Conservation (phyloP, 208 protist species). For the Crithidia acanthocephali region DNA sequence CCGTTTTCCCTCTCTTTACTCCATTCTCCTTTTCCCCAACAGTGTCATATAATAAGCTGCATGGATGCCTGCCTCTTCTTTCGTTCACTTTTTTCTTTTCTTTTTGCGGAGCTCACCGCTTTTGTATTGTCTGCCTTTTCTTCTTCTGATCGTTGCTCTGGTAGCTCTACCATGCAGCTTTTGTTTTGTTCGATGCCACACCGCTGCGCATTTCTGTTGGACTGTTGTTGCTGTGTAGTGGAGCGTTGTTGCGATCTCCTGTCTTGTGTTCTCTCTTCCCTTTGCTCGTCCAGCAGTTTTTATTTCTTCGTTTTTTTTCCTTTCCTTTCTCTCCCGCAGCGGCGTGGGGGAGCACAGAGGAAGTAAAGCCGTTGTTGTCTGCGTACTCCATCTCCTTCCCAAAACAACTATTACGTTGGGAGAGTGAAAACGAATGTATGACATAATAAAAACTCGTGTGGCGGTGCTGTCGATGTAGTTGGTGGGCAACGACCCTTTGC, state of each 20-base stretch:
- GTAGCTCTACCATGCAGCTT: conserved; percentile 1
- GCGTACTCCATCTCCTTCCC: not conserved
- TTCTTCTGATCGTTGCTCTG: conserved; percentile 8
- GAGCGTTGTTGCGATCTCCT: not conserved
- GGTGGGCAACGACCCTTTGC: too few relatives aligned
- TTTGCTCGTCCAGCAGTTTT: not conserved
- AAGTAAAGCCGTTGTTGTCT: not conserved
- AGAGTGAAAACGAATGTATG: not conserved
- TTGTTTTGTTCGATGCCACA: not conserved
- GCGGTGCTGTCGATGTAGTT: too few relatives aligned
- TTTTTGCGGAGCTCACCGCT: too few relatives aligned
- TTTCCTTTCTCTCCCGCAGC: conserved; percentile 4
- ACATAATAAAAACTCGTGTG: too few relatives aligned
- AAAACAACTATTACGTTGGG: not conserved
- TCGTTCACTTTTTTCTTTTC: conserved; percentile 13
- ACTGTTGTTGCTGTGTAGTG: not conserved
- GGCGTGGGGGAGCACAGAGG: not conserved
- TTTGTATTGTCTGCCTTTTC: conserved; percentile 1
- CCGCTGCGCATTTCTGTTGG: not conserved
- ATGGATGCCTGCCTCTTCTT: not conserved
- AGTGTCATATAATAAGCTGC: not conserved
- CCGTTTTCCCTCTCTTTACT: not conserved
- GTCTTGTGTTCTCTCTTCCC: not conserved
- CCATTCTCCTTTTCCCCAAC: not conserved
- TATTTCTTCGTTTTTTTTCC: not conserved